phyloP scores from a whole-genome alignment of 2,329 filamentous ascomycete species.

The Penicillium sp. region DNA sequence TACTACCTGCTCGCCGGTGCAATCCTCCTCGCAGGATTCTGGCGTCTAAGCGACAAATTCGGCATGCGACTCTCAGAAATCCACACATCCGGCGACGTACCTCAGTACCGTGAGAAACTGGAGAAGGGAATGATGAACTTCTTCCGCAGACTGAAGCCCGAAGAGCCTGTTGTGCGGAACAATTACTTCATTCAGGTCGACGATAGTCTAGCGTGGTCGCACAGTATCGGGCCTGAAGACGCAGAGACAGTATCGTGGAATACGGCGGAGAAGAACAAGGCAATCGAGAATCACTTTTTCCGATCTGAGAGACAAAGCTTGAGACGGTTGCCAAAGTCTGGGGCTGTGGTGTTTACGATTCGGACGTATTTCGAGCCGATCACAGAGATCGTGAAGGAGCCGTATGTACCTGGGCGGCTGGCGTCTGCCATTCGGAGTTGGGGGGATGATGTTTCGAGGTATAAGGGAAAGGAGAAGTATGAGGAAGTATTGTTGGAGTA shows the following conservation, averaged over 20 bases:
- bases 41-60: conserved; percentile 76
- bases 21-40: conserved; percentile 77
- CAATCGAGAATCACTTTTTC: conserved; percentile 72
- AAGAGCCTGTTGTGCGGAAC: conserved; percentile 66
- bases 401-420: conserved; percentile 73
- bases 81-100: conserved; percentile 74
- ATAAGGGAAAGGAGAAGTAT: conserved; percentile 77
- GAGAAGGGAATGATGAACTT: conserved; percentile 79
- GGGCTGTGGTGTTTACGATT: conserved; percentile 70
- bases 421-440: conserved; percentile 78
- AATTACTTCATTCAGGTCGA: conserved; percentile 91
- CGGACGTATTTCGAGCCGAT: conserved; percentile 76
- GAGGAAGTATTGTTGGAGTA: conserved; percentile 71
- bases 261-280: conserved; percentile 70
- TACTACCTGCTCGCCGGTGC: conserved; percentile 78
- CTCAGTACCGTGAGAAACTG: conserved; percentile 67
- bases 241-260: conserved; percentile 64
- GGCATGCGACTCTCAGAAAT: conserved; percentile 77
- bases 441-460: conserved; percentile 71
- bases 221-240: conserved; percentile 74
- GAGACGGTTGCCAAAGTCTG: conserved; percentile 58
- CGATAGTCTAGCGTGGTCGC: conserved; percentile 71
- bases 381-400: conserved; percentile 65
- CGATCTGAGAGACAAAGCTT: conserved; percentile 72
- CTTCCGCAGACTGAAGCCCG: conserved; percentile 68